Conservation (phyloP, 1,284 basidiomycete genomes). For the Heterobasidion parviporum region DNA sequence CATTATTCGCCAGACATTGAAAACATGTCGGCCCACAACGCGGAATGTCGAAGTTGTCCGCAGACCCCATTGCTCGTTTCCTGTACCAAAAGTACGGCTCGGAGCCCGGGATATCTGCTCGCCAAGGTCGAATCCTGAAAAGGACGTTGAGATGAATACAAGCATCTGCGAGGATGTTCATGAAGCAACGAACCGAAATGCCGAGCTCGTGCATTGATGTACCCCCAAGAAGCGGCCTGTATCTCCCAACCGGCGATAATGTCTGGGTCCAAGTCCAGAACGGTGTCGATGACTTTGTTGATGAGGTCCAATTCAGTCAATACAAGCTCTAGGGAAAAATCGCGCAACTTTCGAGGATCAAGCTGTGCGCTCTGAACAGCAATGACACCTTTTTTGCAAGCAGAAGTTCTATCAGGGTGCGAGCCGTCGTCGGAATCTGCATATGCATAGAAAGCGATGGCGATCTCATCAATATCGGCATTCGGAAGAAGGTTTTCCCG, state of each 20-base stretch:
- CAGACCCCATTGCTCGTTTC: slow-evolving; percentile 65
- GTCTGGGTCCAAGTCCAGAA: slow-evolving; percentile 83
- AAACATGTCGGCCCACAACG: slow-evolving; percentile 81
- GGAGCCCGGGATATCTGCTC: slow-evolving; percentile 69
- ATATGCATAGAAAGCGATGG: slow-evolving; percentile 63
- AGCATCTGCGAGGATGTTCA: background rate
- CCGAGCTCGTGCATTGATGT: slow-evolving; percentile 64
- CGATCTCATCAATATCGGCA: slow-evolving; percentile 65
- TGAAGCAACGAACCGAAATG: slow-evolving; percentile 42
- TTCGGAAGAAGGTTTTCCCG: slow-evolving; percentile 61
- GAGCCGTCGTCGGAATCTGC: slow-evolving; percentile 39
- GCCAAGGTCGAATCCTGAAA: slow-evolving; percentile 57
- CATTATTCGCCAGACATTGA: slow-evolving; percentile 93
- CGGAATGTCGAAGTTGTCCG: slow-evolving; percentile 79
- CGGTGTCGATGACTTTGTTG: slow-evolving; percentile 71
- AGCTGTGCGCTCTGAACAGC: slow-evolving; percentile 37
- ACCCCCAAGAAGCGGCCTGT: slow-evolving; percentile 87
- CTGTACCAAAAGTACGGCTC: slow-evolving; percentile 25
- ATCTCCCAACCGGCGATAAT: slow-evolving; percentile 91
- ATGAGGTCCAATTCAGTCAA: slow-evolving; percentile 77
- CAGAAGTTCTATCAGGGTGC: slow-evolving; percentile 23
- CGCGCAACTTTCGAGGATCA: slow-evolving; percentile 31
- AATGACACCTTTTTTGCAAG: slow-evolving; percentile 52
- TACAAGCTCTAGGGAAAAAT: slow-evolving; percentile 47
- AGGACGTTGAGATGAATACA: background rate